A percentile compares a stretch with the other conserved stretches of the same genome.
phyloP scores from a whole-genome alignment of 192 early-diverging fungal genomes.

The Coemansia sp. region DNA sequence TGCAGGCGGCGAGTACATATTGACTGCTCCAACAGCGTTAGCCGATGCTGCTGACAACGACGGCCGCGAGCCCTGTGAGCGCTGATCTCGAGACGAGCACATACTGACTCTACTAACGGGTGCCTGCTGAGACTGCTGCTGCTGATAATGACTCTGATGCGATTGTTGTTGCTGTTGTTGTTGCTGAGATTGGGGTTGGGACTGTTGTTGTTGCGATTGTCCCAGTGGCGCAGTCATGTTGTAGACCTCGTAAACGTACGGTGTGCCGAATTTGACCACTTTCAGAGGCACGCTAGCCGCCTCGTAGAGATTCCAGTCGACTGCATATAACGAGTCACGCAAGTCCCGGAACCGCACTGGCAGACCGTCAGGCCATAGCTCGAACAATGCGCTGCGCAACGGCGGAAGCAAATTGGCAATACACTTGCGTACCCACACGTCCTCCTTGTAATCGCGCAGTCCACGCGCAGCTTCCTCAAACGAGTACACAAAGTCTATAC shows the following conservation, averaged over 20 bases:
- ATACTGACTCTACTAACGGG: slow-evolving; percentile 25
- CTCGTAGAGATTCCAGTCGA: slow-evolving; percentile 55
- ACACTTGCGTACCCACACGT: slow-evolving; percentile 56
- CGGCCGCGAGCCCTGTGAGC: slow-evolving; percentile 13
- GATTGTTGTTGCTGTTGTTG: slow-evolving; percentile 9
- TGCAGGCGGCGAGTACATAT: slow-evolving; percentile 39
- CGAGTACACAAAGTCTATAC: slow-evolving; percentile 55
- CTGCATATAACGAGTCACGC: slow-evolving; percentile 55
- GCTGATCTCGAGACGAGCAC: slow-evolving; percentile 26
- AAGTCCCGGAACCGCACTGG: slow-evolving; percentile 52
- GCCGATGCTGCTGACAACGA: slow-evolving; percentile 5
- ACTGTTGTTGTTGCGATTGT: neutral
- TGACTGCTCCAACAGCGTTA: slow-evolving; percentile 7
- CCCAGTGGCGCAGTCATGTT: slow-evolving; percentile 3
- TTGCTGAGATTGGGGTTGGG: neutral
- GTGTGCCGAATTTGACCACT: slow-evolving; percentile 40
- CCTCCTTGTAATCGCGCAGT: slow-evolving; percentile 49
- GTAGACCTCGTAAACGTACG: slow-evolving; percentile 47
- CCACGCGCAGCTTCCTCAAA: slow-evolving; percentile 51
- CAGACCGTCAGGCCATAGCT: slow-evolving; percentile 53
- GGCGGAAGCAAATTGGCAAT: slow-evolving; percentile 49
- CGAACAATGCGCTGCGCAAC: slow-evolving; percentile 43
- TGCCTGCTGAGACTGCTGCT: slow-evolving; percentile 1
- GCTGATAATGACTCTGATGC: neutral
- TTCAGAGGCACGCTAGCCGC: slow-evolving; percentile 47